Percentiles rank a stretch among this genome's conserved stretches.
These are phyloP conservation scores for Pichia kluyveri DNA, from an alignment of 805 yeast genomes.

Conservation along the genomic window DNA sequence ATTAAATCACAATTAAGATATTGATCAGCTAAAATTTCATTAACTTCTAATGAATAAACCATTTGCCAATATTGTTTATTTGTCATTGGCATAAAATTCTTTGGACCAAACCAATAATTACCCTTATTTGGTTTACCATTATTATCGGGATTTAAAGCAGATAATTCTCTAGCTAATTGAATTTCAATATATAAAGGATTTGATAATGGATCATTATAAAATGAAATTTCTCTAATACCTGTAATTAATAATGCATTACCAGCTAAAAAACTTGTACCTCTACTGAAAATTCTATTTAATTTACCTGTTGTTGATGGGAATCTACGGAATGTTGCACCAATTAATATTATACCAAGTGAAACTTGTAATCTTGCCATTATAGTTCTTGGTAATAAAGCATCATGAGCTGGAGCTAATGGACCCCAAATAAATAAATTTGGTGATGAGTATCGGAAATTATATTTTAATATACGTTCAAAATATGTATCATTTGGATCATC, in stretches of 20 bases:
- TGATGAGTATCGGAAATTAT: constrained; percentile 20
- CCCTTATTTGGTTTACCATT: constrained; percentile 27
- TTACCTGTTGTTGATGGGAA: constrained; percentile 1
- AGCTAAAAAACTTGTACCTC: constrained; percentile 10
- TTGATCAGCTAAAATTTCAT: constrained; percentile 13
- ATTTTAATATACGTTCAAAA: constrained; percentile 13
- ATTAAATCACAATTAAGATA: constrained; percentile 12
- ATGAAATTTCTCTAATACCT: constrained; percentile 12
- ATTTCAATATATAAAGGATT: constrained; percentile 24
- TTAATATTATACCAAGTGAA: constrained; percentile 14
- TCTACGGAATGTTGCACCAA: constrained; percentile 9
- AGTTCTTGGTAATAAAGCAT: constrained; percentile 20
- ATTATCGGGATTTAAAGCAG: constrained; percentile 21
- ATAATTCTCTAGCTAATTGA: constrained; percentile 15
- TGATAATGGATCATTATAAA: constrained; percentile 8
- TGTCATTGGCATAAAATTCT: constrained; percentile 37
- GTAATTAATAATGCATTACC: constrained; percentile 12
- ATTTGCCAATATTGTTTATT: constrained; percentile 21
- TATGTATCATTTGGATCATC: constrained; percentile 19
- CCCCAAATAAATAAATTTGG: constrained; percentile 25
- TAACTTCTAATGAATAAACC: constrained; percentile 12
- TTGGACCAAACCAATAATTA: constrained; percentile 44
- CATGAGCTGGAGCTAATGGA: constrained; percentile 29
- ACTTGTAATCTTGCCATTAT: constrained; percentile 21
- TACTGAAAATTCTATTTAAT: constrained; percentile 6